Conservation (phyloP, 352 stramenopile genomes). For the Phytophthora syringae region DNA sequence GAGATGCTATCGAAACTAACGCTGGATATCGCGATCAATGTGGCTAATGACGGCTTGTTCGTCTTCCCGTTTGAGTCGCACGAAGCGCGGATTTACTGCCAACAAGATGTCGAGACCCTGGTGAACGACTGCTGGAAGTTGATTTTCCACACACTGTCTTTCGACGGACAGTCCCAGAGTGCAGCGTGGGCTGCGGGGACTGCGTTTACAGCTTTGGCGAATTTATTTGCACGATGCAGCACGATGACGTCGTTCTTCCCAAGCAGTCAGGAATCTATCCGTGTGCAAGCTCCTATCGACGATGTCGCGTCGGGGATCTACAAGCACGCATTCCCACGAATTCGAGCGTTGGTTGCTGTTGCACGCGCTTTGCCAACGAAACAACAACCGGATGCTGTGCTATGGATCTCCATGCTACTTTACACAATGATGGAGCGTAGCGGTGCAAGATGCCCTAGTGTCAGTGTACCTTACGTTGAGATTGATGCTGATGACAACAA, state of each 20-base stretch:
- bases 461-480: slow-evolving; percentile 75
- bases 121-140: slow-evolving; percentile 84
- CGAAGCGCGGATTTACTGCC: slow-evolving; percentile 78
- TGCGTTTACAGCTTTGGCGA: slow-evolving; percentile 68
- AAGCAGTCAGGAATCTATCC: slow-evolving; percentile 28
- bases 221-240: slow-evolving; percentile 59
- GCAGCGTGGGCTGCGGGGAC: slow-evolving; percentile 36
- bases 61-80: slow-evolving; percentile 87
- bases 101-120: slow-evolving; percentile 82
- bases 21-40: slow-evolving; percentile 51
- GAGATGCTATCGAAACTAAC: slow-evolving; percentile 61
- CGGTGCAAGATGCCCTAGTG: slow-evolving; percentile 61
- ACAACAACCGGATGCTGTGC: slow-evolving; percentile 61
- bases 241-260: slow-evolving; percentile 40
- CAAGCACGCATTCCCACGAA: slow-evolving; percentile 68
- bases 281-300: slow-evolving; percentile 59
- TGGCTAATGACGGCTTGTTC: slow-evolving; percentile 64
- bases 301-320: slow-evolving; percentile 70
- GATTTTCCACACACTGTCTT: slow-evolving; percentile 70
- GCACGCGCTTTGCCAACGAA: slow-evolving; percentile 63
- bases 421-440: slow-evolving; percentile 87
- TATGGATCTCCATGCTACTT: slow-evolving; percentile 79
- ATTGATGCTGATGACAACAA: slow-evolving; percentile 55
- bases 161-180: slow-evolving; percentile 24
- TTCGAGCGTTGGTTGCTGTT: slow-evolving; percentile 49